Conservation (phyloP, 805 yeast species). For the Candida berthetii region DNA sequence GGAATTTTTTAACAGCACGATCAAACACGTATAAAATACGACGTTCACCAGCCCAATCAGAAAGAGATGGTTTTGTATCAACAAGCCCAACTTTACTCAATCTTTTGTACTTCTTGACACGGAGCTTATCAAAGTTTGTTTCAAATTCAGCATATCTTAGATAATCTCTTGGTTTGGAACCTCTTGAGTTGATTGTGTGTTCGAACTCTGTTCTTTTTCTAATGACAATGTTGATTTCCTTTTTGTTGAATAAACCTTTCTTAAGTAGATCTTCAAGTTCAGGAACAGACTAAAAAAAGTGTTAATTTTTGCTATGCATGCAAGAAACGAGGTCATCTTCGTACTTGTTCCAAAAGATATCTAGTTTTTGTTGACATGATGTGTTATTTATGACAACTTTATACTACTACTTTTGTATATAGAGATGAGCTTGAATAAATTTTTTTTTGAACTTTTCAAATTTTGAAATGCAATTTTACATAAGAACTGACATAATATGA, state of each 20-base stretch:
- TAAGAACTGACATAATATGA: too few relatives aligned
- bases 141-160: constrained; percentile 78
- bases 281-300: constrained; percentile 54
- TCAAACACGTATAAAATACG: constrained; percentile 79
- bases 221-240: constrained; percentile 81
- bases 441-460: not conserved
- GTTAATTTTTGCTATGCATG: too few relatives aligned
- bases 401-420: too few relatives aligned
- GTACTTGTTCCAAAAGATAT: constrained; percentile 45
- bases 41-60: constrained; percentile 84
- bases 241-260: constrained; percentile 75
- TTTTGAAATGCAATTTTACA: not conserved
- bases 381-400: too few relatives aligned
- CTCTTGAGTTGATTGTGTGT: constrained; percentile 81
- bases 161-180: constrained; percentile 72
- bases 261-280: constrained; percentile 85
- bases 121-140: constrained; percentile 65
- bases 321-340: too few relatives aligned
- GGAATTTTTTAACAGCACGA: constrained; percentile 74
- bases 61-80: constrained; percentile 55
- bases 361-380: constrained; percentile 36
- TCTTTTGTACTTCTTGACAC: constrained; percentile 65
- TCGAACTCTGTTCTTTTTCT: constrained; percentile 94
- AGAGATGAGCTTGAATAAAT: not conserved
- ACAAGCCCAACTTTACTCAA: constrained; percentile 48